A percentile compares a stretch with the other conserved stretches of the same genome.
phyloP scores from a whole-genome alignment of 805 yeast genomes.

The Ogataea pignaliae region DNA sequence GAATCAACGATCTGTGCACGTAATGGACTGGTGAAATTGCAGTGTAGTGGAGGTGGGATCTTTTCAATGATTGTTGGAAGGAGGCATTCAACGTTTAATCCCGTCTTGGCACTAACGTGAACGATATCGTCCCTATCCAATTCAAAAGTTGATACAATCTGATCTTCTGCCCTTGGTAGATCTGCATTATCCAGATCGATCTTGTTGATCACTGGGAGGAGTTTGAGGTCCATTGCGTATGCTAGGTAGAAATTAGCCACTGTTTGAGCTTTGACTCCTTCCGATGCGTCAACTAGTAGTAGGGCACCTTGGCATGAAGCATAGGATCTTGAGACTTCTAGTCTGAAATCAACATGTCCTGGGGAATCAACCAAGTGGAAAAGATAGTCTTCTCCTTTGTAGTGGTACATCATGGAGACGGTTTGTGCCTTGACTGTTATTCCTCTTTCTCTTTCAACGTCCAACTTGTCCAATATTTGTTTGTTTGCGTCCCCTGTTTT shows the following conservation, averaged over 20 bases:
- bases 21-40: conserved; percentile 47
- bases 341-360: conserved; percentile 94
- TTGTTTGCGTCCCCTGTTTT: conserved; percentile 62
- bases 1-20: conserved; percentile 89
- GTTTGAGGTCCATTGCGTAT: conserved; percentile 71
- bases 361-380: conserved; percentile 95
- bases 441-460: conserved; percentile 94
- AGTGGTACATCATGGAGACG: conserved; percentile 82
- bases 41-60: conserved; percentile 55
- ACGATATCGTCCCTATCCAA: conserved; percentile 68
- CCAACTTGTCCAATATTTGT: conserved; percentile 86
- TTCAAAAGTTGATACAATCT: conserved; percentile 82
- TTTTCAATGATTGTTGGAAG: conserved; percentile 77
- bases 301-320: conserved; percentile 97
- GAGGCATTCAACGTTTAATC: conserved; percentile 70
- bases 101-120: conserved; percentile 90
- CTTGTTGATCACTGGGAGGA: conserved; percentile 88
- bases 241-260: conserved; percentile 96
- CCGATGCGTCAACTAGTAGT: conserved; percentile 86
- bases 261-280: conserved; percentile 97
- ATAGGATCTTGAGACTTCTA: conserved; percentile 89
- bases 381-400: conserved; percentile 67
- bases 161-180: conserved; percentile 72
- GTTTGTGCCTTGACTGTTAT: conserved; percentile 97
- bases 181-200: conserved; percentile 88